phyloP scores from a whole-genome alignment of 2,329 filamentous ascomycete species.

The Aotearoamyces nothofagi region DNA sequence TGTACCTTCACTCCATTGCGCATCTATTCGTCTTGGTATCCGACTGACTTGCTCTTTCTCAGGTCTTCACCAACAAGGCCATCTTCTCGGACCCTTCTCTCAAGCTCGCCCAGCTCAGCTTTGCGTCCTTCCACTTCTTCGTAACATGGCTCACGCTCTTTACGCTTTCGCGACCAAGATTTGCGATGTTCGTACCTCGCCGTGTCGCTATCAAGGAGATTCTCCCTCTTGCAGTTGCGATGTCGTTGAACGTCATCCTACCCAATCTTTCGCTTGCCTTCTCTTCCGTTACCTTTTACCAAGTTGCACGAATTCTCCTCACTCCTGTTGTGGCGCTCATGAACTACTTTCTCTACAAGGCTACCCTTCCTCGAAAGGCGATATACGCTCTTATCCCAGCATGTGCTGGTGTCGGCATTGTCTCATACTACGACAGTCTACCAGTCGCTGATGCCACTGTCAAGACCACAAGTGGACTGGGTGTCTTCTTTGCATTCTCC shows the following conservation, averaged over 20 bases:
- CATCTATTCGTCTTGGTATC: slow-evolving; percentile 1
- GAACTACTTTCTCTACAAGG: slow-evolving; percentile 45
- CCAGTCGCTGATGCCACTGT: slow-evolving; percentile 28
- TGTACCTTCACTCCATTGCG: slow-evolving; percentile 11
- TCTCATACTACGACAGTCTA: slow-evolving; percentile 54
- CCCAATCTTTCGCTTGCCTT: slow-evolving; percentile 54
- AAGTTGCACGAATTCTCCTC: slow-evolving; percentile 51
- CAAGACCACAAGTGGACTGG: slow-evolving; percentile 39
- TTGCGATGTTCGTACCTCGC: slow-evolving; percentile 43
- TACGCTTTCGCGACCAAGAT: slow-evolving; percentile 38
- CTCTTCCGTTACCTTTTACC: slow-evolving; percentile 55
- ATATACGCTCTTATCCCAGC: slow-evolving; percentile 38
- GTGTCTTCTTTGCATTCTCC: slow-evolving; percentile 47
- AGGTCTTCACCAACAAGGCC: slow-evolving; percentile 58
- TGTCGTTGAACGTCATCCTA: slow-evolving; percentile 55
- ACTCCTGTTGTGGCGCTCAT: slow-evolving; percentile 50
- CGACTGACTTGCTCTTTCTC: slow-evolving; percentile 2
- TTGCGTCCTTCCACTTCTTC: slow-evolving; percentile 54
- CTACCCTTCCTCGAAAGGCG: slow-evolving; percentile 37
- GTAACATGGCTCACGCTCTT: slow-evolving; percentile 50
- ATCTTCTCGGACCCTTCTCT: slow-evolving; percentile 50
- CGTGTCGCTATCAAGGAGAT: slow-evolving; percentile 38
- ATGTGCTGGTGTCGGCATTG: slow-evolving; percentile 47
- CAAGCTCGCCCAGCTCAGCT: slow-evolving; percentile 46
- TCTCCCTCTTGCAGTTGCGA: slow-evolving; percentile 47